Evolutionary conservation across 352 stramenopile genomes (phyloP).

Genomic region (Phytophthora uliginosa): DNA sequence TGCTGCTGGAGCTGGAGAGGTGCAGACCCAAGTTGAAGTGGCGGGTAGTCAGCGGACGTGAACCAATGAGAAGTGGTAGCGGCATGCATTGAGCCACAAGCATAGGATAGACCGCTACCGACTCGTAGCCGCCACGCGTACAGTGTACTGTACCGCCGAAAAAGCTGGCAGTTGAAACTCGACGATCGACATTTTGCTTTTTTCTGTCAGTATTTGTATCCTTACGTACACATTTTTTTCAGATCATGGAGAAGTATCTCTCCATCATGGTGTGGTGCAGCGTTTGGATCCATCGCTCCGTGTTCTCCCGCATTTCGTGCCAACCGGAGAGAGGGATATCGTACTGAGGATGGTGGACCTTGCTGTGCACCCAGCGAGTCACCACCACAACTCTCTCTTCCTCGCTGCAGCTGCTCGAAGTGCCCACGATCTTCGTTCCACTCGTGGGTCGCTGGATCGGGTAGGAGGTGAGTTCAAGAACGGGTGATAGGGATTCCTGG

Average conservation of each 20-base stretch:
- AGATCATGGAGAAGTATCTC: constrained; percentile 27
- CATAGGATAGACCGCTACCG: constrained; percentile 13
- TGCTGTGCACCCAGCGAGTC: constrained; percentile 38
- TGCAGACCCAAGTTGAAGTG: background rate
- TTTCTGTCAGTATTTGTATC: no score
- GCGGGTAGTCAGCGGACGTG: background rate
- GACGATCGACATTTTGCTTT: no score
- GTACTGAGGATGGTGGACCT: constrained; percentile 37
- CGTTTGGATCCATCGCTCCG: constrained; percentile 38
- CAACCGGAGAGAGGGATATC: constrained; percentile 30
- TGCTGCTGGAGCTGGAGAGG: background rate
- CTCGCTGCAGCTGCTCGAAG: constrained; percentile 6
- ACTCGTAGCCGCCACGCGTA: background rate
- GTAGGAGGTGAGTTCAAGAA: constrained; percentile 34
- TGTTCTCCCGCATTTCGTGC: constrained; percentile 40
- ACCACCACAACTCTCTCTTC: constrained; percentile 35
- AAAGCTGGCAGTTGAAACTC: background rate
- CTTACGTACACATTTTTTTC: background rate
- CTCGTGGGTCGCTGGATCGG: constrained; percentile 13
- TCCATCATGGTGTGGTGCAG: constrained; percentile 37
- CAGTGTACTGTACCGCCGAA: constrained; percentile 9
- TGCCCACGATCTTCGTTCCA: constrained; percentile 12
- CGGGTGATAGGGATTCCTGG: constrained; percentile 50
- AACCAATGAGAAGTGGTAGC: constrained; percentile 1
- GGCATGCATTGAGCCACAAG: constrained; percentile 8